These are phyloP conservation scores for Thermochaetoides dissita DNA, from an alignment of 2,329 filamentous ascomycete genomes.

Conservation along the genomic window DNA sequence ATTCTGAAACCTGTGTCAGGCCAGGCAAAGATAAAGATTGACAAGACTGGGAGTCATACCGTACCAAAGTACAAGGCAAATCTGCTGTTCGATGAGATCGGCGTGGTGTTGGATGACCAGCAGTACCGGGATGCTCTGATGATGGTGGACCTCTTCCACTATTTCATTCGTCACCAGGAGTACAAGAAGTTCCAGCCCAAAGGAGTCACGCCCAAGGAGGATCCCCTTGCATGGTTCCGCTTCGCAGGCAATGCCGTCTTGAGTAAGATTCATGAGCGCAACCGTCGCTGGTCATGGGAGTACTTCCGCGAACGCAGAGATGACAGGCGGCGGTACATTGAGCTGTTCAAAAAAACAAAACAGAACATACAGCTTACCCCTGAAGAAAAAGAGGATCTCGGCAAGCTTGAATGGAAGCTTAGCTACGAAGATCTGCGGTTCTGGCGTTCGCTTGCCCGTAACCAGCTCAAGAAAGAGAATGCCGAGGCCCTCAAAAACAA, in stretches of 20 bases:
- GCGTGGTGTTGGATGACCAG: conserved; percentile 90
- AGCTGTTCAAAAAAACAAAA: conserved; percentile 90
- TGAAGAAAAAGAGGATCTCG: conserved; percentile 58
- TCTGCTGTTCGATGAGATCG: conserved; percentile 90
- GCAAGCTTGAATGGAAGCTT: conserved; percentile 70
- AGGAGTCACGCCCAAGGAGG: conserved; percentile 64
- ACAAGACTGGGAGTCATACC: conserved; percentile 74
- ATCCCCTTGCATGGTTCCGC: conserved; percentile 79
- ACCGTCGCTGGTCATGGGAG: conserved; percentile 87
- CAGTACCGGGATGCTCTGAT: conserved; percentile 96
- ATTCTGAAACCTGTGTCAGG: conserved; percentile 93
- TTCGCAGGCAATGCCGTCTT: conserved; percentile 86
- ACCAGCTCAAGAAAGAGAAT: conserved; percentile 90
- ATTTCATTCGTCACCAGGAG: conserved; percentile 93
- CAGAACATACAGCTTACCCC: conserved; percentile 56
- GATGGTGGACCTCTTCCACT: conserved; percentile 97
- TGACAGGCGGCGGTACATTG: conserved; percentile 76
- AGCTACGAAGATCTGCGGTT: conserved; percentile 92
- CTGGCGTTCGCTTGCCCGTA: conserved; percentile 87
- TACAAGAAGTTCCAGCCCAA: conserved; percentile 90
- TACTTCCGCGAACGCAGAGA: conserved; percentile 89
- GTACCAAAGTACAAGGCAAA: conserved; percentile 80
- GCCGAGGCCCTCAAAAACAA: conserved; percentile 66
- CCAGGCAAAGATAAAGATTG: conserved; percentile 83
- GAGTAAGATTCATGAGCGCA: conserved; percentile 87